Evolutionary conservation across 768 basidiomycete genomes (phyloP), one percentile per base, ranked within the genome.

Genomic region (Gymnopilus dilepis): DNA sequence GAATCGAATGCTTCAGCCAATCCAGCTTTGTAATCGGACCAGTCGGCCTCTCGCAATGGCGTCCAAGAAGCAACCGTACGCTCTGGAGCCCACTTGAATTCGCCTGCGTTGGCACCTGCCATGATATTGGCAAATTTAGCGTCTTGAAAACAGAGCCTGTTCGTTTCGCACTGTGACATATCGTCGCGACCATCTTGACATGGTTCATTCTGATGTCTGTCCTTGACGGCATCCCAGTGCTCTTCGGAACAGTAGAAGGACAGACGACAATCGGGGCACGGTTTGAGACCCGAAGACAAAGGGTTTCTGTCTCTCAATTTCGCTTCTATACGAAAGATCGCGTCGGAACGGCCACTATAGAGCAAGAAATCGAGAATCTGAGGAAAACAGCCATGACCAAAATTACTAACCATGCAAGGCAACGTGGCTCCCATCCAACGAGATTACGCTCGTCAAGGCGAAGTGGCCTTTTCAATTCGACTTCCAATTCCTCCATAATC

Each of bases 1-100:
- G 54, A 53, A 8, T 28, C 34, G 11, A 64, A 53, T 24, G 17
- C 37, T 48, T 38, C 31, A n/a, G 45, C 58, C 33, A 74, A 17
- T 19, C 68, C 65, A 2, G 53, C 40, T 19, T 58, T 24, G 51
- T 69, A 76, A 40, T 75, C 74, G 0, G 47, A 55, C 77, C 75
- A 78, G 6, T 55, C 66, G 19, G 57, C 30, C 5, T 62, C 64
- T 21, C 63, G 61, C 40, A 78, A 31, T 0, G 74, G 73, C 13
- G 33, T 41, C 74, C 74, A 78, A 0, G 51, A 17, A 0, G 58
- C 2, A 56, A 69, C 59, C 7, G 70, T 63, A 8, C 75, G 69
- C 22, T 73, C 70, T 2, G 77, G 74, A 4, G 71, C 73, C 74
- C 75, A 78, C 17, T 45, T 43, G 56, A 73, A 70, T 22, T 60